Base-by-base conservation (phyloP, 495 filamentous ascomycete genomes). In the Penicillium manginii region DNA sequence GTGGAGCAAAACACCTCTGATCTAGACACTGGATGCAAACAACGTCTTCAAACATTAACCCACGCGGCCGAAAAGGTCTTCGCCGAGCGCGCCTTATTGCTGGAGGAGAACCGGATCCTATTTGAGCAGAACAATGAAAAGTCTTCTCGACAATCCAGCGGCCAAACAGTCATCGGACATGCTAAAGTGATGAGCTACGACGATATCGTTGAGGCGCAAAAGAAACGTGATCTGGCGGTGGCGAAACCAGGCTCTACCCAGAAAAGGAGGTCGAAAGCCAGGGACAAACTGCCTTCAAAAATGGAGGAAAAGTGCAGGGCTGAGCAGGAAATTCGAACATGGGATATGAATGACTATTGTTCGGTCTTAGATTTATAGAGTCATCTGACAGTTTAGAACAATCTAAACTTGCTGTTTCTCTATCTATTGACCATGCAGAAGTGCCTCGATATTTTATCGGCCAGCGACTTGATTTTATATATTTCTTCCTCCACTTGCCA, bases 131-230 rank as follows among this genome's bases (percentile, higher is more conserved):
- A n/a, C n/a, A n/a, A n/a, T n/a, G n/a, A n/a, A n/a, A n/a, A n/a
- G n/a, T n/a, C n/a, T n/a, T n/a, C n/a, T n/a, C n/a, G n/a, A n/a
- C n/a, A n/a, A n/a, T n/a, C n/a, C n/a, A n/a, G n/a, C n/a, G n/a
- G n/a, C n/a, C n/a, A n/a, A n/a, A n/a, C n/a, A n/a, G n/a, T n/a
- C n/a, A n/a, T n/a, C n/a, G n/a, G n/a, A n/a, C n/a, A n/a, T n/a
- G n/a, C n/a, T n/a, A n/a, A n/a, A n/a, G n/a, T n/a, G n/a, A n/a
- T n/a, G 64, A 74, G 65, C 64, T 74, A 62, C 63, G 68, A 75
- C 0, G 62, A 75, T 57, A 60, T 75, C 40, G 62, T 69, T 55
- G 55, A 66, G 59, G 69, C 63, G 67, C 65, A 70, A 63, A 66
- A 60, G 53, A 61, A 64, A 60, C 68, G 68, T 50, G 66, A 63